Evolutionary conservation across 495 filamentous ascomycete species (phyloP).

Genomic region (Collariella sp.): DNA sequence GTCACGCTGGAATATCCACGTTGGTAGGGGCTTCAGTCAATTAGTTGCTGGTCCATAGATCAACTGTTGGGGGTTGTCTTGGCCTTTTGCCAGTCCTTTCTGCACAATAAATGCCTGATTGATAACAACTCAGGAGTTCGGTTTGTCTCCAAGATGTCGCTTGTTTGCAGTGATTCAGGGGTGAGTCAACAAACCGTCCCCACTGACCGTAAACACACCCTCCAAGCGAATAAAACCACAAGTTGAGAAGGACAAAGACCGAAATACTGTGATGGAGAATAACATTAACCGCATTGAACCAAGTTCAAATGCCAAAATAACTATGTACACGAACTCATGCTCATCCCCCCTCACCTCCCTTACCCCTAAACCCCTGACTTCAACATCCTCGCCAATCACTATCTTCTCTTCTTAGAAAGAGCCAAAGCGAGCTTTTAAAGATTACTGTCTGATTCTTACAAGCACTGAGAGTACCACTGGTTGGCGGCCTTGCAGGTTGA

Average conservation of each 20-base stretch:
- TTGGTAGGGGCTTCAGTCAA: not conserved
- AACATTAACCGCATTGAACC: not conserved
- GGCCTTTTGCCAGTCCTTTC: too few species aligned
- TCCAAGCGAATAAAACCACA: not conserved
- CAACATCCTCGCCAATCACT: not conserved
- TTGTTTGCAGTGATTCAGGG: too few species aligned
- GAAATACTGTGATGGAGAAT: too few species aligned
- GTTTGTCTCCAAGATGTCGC: too few species aligned
- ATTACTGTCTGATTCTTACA: conserved; percentile 10
- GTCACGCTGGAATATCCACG: too few species aligned
- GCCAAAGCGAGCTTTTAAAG: not conserved
- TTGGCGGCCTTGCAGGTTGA: conserved; percentile 38
- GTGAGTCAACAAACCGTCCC: too few species aligned
- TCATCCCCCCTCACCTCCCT: not conserved
- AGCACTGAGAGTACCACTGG: conserved; percentile 44
- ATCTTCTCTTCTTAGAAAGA: not conserved
- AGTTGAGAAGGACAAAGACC: not conserved
- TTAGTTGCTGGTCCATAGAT: too few species aligned
- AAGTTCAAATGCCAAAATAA: not conserved
- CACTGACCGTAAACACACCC: too few species aligned
- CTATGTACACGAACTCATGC: not conserved
- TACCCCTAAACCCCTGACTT: conserved; percentile 1
- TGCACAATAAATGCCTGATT: too few species aligned
- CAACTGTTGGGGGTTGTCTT: too few species aligned
- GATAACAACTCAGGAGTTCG: too few species aligned